Evolutionary conservation across 345 rosid species (phyloP), one percentile per base, ranked within the genome.

Genomic region (Physaria fendleri): DNA sequence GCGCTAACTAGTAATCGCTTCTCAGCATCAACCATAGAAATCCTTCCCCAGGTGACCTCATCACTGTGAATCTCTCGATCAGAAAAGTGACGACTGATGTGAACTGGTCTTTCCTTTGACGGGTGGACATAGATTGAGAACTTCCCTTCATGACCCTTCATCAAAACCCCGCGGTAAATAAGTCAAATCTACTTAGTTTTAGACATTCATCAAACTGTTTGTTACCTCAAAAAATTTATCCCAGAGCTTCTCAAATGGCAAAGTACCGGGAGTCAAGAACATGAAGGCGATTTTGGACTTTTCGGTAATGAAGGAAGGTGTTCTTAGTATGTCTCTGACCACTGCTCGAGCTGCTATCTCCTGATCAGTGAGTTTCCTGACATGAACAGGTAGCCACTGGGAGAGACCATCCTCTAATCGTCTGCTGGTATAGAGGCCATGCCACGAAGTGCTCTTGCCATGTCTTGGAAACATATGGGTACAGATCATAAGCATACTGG

Each of bases 1-100:
- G 99, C 99, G 51, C 64, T 80, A 15, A 88, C 97, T 39, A 93
- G 58, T 52, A 93, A 77, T 35, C 99, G 75, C 60, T 77, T 87
- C 81, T 93, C 99, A 1, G 99, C 99, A 75, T 90, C 96, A 73
- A 93, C 76, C 99, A 93, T 90, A 3, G 97, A 83, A 20, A 93
- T 87, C 64, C 82, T 87, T 33, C 99, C 99, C 99, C 99, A 93
- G 6, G 85, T 77, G 56, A 93, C 97, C 96, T 79, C 79, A 28
- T 80, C 81, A 45, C 97, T 84, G 40, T 74, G 81, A 43, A 90
- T 73, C 48, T 90, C 95, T 4, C 78, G 72, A 71, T 90, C 77
- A 18, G 77, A 46, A 52, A 90, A 90, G 74, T 82, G 81, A 28
- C 70, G 87, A 72, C 95, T 90, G 49, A 71, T 61, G 68, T 84